Base-by-base conservation (phyloP, 139 green algal species). In the Nannochloris sp. region DNA sequence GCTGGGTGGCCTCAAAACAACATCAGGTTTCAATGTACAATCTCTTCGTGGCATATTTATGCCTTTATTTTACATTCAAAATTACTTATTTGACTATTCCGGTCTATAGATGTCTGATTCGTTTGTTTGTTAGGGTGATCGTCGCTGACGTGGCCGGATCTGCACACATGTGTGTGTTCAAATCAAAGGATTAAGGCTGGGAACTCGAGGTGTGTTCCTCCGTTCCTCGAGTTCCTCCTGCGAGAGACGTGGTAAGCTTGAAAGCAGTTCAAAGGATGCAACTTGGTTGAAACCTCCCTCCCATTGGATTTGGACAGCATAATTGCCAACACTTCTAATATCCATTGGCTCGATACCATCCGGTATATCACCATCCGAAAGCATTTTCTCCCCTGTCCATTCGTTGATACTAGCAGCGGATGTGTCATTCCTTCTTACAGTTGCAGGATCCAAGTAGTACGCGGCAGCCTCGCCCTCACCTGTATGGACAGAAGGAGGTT, bases 311-410 rank as follows among this genome's bases (percentile, higher is more conserved):
- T 88, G 83, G 44, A 94, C 87, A 3, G 93, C 93, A 65, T 99
- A 99, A 79, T 98, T 98, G 31, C 93, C 93, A 11, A 99, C 64
- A 3, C 85, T 80, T 34, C 75, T 68, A 27, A 97, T 72, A 9
- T 60, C 46, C 18, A 80, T 37, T 0, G 90, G 90, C 56, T 68
- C 62, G 5, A 96, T 78, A 64, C 85, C 80, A 19, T 95, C 81
- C 1, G 79, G 70, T 3, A 94, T 72, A 50, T 84, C 73, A 14
- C 59, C 72, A 55, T 80, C 69, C 9, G 40, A 24, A 19, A 75
- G 36, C 57, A 78, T 82, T n/a, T 68, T 74, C 74, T 84, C 75
- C 40, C 88, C 86, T 43, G 85, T 96, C 89, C 89, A 96, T 71
- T 96, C 89, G 66, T 95, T 83, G 61, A 96, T 80, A 56, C 67